phyloP scores from a whole-genome alignment of 257 asterid genomes.

The Solanum appendiculatum region DNA sequence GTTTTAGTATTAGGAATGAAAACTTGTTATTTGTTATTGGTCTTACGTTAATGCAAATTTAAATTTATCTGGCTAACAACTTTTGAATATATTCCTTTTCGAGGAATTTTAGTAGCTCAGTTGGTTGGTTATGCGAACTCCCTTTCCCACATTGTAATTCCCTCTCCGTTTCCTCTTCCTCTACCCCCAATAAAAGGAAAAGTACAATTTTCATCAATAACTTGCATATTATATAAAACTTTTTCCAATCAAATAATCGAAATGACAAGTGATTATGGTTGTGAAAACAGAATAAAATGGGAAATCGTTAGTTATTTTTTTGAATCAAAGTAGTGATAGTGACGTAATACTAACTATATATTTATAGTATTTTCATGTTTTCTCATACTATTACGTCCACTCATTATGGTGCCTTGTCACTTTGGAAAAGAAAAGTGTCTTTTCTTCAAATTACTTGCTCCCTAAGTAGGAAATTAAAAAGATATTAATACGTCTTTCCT shows the following conservation, averaged over 20 bases:
- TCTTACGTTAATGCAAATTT: neutral
- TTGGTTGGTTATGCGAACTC: no score
- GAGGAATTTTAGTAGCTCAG: no score
- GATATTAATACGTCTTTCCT: neutral
- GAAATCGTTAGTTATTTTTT: neutral
- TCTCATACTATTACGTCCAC: neutral
- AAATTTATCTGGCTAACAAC: neutral
- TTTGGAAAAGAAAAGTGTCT: neutral
- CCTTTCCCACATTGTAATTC: no score
- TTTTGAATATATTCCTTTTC: neutral
- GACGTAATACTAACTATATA: neutral
- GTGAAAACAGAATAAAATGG: neutral
- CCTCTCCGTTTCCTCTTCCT: no score
- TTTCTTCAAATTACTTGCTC: neutral
- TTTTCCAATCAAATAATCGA: neutral
- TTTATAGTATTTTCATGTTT: neutral
- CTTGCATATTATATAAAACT: neutral
- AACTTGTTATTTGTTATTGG: neutral
- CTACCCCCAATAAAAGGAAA: neutral
- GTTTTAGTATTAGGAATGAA: no score
- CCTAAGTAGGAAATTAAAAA: neutral
- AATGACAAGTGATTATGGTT: neutral
- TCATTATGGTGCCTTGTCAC: neutral
- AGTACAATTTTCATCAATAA: neutral
- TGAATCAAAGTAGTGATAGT: neutral